Evolutionary conservation across 2,329 filamentous ascomycete species (phyloP).

Genomic region (Colletotrichum theobromicola): DNA sequence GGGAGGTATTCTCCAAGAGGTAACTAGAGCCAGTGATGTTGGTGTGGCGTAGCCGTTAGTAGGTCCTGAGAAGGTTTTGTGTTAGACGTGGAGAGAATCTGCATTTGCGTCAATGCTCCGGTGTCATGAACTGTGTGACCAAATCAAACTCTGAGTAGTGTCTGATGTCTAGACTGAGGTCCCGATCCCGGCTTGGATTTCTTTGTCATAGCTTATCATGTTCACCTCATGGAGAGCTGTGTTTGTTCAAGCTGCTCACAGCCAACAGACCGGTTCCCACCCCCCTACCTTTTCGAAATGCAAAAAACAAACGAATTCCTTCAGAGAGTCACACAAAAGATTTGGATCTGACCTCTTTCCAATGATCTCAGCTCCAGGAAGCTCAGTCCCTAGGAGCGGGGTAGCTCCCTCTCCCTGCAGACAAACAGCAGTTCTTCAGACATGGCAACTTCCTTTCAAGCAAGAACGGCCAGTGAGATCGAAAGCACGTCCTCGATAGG

Average conservation of each 20-base stretch:
- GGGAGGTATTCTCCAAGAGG: neutral
- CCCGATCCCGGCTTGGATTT: neutral
- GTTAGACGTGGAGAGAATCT: neutral
- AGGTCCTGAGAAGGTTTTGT: neutral
- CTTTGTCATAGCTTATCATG: neutral
- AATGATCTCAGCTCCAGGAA: neutral
- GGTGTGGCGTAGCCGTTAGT: neutral
- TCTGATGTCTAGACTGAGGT: neutral
- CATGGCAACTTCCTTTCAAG: neutral
- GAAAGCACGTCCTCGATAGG: neutral
- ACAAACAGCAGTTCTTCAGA: neutral
- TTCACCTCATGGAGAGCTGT: neutral
- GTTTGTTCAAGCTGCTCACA: neutral
- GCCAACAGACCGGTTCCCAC: accelerated
- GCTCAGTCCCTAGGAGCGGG: neutral
- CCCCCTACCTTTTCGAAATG: neutral
- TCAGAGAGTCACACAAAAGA: neutral
- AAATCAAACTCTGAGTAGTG: neutral
- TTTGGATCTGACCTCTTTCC: neutral
- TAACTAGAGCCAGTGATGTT: neutral
- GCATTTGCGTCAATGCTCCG: neutral
- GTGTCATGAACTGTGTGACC: neutral
- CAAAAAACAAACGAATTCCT: neutral
- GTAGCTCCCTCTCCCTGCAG: neutral
- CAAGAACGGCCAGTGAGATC: neutral